Evolutionary conservation across 176 grass and related monocot genomes (phyloP).

Genomic region (Carex kokanica): DNA sequence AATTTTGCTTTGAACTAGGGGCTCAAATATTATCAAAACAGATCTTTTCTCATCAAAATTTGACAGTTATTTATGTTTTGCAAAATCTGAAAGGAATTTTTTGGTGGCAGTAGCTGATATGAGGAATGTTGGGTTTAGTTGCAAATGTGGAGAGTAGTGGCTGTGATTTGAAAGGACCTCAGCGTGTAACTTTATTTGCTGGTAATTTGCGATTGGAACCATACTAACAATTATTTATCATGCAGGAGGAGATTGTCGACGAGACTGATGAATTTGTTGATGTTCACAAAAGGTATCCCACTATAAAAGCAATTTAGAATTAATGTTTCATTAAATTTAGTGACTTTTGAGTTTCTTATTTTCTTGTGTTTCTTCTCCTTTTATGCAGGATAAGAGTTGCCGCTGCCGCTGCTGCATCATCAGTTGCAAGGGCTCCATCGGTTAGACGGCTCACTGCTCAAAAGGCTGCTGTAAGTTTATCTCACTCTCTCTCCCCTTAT

Average conservation of each 20-base stretch:
- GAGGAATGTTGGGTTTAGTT: not conserved
- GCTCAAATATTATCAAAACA: not conserved
- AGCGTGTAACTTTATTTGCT: not conserved
- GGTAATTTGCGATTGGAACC: not conserved
- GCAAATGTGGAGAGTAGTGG: not conserved
- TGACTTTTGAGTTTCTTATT: conserved; percentile 5
- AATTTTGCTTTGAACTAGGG: not conserved
- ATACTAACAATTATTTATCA: conserved; percentile 3
- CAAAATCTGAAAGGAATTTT: not conserved
- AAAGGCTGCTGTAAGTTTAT: conserved; percentile 68
- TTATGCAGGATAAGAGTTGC: conserved; percentile 83
- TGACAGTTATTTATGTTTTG: not conserved
- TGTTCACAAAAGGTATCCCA: conserved; percentile 89
- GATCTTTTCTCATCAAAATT: not conserved
- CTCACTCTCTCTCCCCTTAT: conserved; percentile 17
- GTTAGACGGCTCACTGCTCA: conserved; percentile 75
- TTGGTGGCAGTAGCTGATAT: not conserved
- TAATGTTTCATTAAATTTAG: not conserved
- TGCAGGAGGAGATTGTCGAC: conserved; percentile 98
- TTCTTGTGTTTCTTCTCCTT: conserved; percentile 10
- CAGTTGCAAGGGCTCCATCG: conserved; percentile 93
- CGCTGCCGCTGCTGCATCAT: conserved; percentile 85
- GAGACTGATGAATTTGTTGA: conserved; percentile 99
- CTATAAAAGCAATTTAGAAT: conserved; percentile 6
- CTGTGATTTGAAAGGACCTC: not conserved